phyloP scores from a whole-genome alignment of 2,329 filamentous ascomycete genomes.

The Pseudocercospora fijiensis region DNA sequence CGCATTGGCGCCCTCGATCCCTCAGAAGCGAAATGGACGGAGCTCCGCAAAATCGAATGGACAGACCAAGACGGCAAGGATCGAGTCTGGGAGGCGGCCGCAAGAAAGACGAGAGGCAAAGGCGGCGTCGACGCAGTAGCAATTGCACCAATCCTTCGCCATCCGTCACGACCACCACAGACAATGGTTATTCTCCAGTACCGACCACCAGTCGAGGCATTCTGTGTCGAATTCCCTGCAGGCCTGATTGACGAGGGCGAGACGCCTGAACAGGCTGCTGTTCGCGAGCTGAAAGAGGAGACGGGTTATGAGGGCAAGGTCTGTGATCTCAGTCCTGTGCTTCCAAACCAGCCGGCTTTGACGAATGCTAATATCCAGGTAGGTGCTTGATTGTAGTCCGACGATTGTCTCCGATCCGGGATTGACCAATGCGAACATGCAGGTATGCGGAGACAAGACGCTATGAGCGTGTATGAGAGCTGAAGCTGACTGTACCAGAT shows the following conservation, averaged over 20 bases:
- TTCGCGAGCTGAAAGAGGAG: constrained; percentile 62
- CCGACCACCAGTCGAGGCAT: constrained; percentile 58
- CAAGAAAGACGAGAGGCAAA: constrained; percentile 53
- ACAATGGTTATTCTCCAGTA: constrained; percentile 60
- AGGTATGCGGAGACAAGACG: constrained; percentile 36
- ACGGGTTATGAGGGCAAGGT: constrained; percentile 60
- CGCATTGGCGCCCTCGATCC: constrained; percentile 51
- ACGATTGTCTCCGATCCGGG: constrained; percentile 67
- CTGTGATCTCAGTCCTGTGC: constrained; percentile 52
- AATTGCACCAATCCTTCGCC: constrained; percentile 55
- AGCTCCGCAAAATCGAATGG: constrained; percentile 54
- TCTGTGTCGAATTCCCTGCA: constrained; percentile 61
- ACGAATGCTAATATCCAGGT: constrained; percentile 40
- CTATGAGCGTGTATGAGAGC: not conserved
- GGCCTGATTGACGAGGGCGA: constrained; percentile 60
- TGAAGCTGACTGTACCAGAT: constrained; percentile 36
- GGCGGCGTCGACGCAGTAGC: constrained; percentile 61
- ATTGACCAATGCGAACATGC: constrained; percentile 61
- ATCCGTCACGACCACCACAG: constrained; percentile 47
- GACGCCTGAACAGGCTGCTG: constrained; percentile 55
- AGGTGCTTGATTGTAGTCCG: constrained; percentile 54
- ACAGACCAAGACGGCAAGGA: constrained; percentile 43
- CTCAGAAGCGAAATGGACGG: constrained; percentile 57
- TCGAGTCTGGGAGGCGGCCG: constrained; percentile 53
- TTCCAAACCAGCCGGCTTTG: constrained; percentile 60